These are phyloP conservation scores for Mucor indicus DNA, from an alignment of 371 early-diverging fungal genomes.

Conservation along the genomic window DNA sequence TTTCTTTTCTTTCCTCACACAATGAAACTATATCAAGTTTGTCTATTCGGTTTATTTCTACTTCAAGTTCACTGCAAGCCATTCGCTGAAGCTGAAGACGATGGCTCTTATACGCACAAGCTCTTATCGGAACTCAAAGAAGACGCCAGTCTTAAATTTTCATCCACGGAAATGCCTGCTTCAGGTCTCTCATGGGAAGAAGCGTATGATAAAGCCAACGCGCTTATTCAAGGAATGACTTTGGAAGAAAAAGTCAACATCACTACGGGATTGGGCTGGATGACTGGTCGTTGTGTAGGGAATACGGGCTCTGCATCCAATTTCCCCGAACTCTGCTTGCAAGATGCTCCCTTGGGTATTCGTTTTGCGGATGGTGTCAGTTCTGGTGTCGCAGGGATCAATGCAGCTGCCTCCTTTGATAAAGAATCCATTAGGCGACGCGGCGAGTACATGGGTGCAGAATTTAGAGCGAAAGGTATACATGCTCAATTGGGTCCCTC, in stretches of 20 bases:
- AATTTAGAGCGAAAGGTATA: constrained; percentile 52
- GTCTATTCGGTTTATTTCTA: too few species aligned
- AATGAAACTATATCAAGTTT: too few species aligned
- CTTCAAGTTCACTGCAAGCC: too few species aligned
- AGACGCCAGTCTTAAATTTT: too few species aligned
- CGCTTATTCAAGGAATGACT: constrained; percentile 29
- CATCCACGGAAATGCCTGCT: too few species aligned
- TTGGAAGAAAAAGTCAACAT: constrained; percentile 44
- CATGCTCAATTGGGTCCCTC: constrained; percentile 51
- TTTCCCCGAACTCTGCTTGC: constrained; percentile 60
- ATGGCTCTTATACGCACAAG: too few species aligned
- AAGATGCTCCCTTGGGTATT: constrained; percentile 56
- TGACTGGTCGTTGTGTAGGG: constrained; percentile 47
- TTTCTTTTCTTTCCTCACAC: too few species aligned
- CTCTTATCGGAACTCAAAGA: too few species aligned
- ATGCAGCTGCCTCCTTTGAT: constrained; percentile 57
- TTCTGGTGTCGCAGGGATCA: constrained; percentile 52
- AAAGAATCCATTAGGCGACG: constrained; percentile 42
- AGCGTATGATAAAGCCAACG: constrained; percentile 35
- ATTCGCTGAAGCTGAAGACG: too few species aligned
- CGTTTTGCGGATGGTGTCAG: constrained; percentile 38
- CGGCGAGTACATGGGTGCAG: constrained; percentile 53
- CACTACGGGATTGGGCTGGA: constrained; percentile 52
- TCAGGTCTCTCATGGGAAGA: too few species aligned
- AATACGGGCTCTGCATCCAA: constrained; percentile 42